A percentile compares a stretch with the other conserved stretches of the same genome.
Evolutionary conservation across 192 early-diverging fungal genomes (phyloP).

Genomic region (Rhizophagus sp.): DNA sequence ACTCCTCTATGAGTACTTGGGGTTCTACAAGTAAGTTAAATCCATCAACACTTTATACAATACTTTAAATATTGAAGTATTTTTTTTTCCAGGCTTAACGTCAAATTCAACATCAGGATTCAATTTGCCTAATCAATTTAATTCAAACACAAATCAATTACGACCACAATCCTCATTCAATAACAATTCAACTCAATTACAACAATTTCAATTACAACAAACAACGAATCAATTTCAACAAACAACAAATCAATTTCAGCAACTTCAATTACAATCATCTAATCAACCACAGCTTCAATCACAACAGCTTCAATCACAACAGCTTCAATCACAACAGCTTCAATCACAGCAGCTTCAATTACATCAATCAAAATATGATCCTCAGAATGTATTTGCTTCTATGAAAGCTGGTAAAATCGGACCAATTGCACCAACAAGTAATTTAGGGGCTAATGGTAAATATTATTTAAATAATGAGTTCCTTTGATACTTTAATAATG

Average conservation of each 20-base stretch:
- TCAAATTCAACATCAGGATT: background rate
- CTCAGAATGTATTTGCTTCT: slow-evolving; percentile 33
- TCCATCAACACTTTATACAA: background rate
- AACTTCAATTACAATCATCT: background rate
- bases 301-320: background rate
- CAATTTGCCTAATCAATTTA: background rate
- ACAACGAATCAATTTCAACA: slow-evolving; percentile 10
- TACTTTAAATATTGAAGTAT: background rate
- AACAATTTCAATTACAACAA: slow-evolving; percentile 36
- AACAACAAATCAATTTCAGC: slow-evolving; percentile 15
- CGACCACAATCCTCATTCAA: background rate
- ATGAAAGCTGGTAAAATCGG: slow-evolving; percentile 27
- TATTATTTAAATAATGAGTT: background rate
- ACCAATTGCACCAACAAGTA: slow-evolving; percentile 12
- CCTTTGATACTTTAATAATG: background rate
- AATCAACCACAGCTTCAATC: slow-evolving; percentile 8
- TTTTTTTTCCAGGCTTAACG: background rate
- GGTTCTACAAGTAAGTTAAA: background rate
- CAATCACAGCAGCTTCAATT: slow-evolving; percentile 17
- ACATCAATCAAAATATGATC: slow-evolving; percentile 29
- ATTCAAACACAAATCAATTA: background rate
- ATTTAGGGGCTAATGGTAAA: background rate
- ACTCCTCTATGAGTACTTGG: background rate
- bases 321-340: no score
- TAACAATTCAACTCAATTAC: slow-evolving; percentile 17